Percentiles rank a stretch among this genome's conserved stretches.
Conservation (phyloP, 805 yeast species). For the Schwanniomyces occidentalis region DNA sequence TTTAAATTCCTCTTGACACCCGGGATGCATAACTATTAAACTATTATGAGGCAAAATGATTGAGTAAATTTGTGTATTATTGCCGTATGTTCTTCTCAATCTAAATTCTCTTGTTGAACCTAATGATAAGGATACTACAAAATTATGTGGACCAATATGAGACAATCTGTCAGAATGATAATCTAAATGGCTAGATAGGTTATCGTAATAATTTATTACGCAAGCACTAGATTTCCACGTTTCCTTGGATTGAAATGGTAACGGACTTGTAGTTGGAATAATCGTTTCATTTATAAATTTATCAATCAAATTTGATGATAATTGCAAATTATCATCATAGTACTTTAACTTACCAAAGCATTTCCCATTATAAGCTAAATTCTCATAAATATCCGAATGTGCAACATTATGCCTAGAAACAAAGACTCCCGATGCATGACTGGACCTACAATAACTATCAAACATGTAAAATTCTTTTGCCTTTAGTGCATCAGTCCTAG, state of each 20-base stretch:
- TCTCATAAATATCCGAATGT: constrained; percentile 13
- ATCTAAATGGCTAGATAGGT: constrained; percentile 53
- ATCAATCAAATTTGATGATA: constrained; percentile 40
- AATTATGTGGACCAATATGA: constrained; percentile 69
- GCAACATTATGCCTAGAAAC: constrained; percentile 10
- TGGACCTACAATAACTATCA: constrained; percentile 59
- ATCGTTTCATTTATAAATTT: constrained; percentile 37
- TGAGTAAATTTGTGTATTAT: constrained; percentile 39
- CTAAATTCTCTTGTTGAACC: constrained; percentile 74
- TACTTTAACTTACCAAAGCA: constrained; percentile 15
- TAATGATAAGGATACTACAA: constrained; percentile 64
- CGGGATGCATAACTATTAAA: constrained; percentile 71
- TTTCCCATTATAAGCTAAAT: constrained; percentile 46
- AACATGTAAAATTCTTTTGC: constrained; percentile 57
- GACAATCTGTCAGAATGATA: constrained; percentile 79
- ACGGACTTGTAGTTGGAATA: constrained; percentile 26
- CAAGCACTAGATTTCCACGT: constrained; percentile 56
- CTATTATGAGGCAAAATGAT: constrained; percentile 72
- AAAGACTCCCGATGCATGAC: constrained; percentile 44
- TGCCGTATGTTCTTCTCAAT: constrained; percentile 44
- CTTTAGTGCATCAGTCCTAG: constrained; percentile 40
- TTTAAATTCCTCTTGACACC: constrained; percentile 73
- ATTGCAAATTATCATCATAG: constrained; percentile 42
- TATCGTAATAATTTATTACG: constrained; percentile 56
- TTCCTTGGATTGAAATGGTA: constrained; percentile 38